A percentile compares a stretch with the other conserved stretches of the same genome.
These are phyloP conservation scores for Cryphonectria parasitica DNA, from an alignment of 2,329 filamentous ascomycete species.

Conservation along the genomic window DNA sequence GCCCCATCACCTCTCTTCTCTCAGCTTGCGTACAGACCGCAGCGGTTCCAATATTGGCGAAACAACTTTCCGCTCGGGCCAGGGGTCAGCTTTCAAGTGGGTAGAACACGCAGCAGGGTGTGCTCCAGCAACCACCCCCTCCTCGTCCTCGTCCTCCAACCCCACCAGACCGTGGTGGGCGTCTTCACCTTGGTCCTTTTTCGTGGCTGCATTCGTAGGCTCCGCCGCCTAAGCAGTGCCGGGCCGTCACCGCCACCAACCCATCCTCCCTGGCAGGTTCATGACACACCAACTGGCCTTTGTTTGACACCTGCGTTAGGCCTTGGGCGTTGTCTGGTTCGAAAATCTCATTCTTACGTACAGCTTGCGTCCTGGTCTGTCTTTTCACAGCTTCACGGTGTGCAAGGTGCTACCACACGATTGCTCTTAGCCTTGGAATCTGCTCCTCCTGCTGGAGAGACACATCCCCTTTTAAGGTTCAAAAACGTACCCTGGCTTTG, in stretches of 20 bases:
- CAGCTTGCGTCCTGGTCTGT: background rate
- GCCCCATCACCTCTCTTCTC: slow-evolving; percentile 6
- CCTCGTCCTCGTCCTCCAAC: background rate
- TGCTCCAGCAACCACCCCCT: background rate
- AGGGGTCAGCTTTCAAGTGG: slow-evolving; percentile 5
- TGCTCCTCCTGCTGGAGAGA: background rate
- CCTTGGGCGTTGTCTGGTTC: background rate
- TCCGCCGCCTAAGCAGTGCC: slow-evolving; percentile 9
- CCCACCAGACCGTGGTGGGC: slow-evolving; percentile 15
- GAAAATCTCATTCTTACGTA: background rate
- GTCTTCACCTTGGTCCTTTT: background rate
- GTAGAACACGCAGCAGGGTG: background rate
- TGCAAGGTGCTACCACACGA: background rate
- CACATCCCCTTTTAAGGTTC: slow-evolving; percentile 8
- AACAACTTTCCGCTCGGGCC: slow-evolving; percentile 21
- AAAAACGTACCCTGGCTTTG: slow-evolving; percentile 14
- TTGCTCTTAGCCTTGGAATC: background rate
- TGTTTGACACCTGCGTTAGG: slow-evolving; percentile 5
- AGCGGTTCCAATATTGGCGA: slow-evolving; percentile 8
- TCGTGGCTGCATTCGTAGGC: background rate
- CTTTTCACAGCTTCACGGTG: background rate
- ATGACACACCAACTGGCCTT: background rate
- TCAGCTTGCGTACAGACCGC: slow-evolving; percentile 12
- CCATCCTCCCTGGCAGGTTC: background rate
- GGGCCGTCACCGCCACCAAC: background rate